These are phyloP conservation scores for Asterophora parasitica DNA, from an alignment of 768 basidiomycete genomes.

Conservation along the genomic window DNA sequence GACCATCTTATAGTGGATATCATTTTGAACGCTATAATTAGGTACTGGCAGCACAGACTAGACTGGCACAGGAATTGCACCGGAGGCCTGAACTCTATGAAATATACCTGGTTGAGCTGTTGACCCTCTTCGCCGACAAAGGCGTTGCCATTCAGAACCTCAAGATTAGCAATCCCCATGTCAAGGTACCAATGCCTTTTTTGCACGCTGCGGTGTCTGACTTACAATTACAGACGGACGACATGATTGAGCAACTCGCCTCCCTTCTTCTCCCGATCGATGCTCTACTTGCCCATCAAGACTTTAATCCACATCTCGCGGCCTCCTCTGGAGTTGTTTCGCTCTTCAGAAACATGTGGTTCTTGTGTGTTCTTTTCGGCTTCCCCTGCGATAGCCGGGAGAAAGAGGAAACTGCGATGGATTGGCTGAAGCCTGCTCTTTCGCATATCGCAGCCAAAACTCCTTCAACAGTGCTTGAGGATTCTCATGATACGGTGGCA, in stretches of 20 bases:
- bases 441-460: constrained; percentile 81
- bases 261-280: constrained; percentile 90
- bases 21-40: constrained; percentile 21
- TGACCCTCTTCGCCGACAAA: constrained; percentile 86
- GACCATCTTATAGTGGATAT: background rate
- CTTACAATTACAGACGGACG: constrained; percentile 50
- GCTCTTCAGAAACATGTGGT: constrained; percentile 93
- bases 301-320: constrained; percentile 56
- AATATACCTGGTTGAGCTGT: constrained; percentile 76
- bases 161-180: constrained; percentile 57
- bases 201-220: constrained; percentile 5
- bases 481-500: constrained; percentile 73
- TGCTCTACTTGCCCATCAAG: constrained; percentile 68
- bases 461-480: constrained; percentile 79
- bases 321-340: constrained; percentile 58
- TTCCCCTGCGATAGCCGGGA: constrained; percentile 60
- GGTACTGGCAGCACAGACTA: constrained; percentile 89
- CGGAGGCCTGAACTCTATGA: constrained; percentile 74
- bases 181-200: constrained; percentile 45
- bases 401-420: constrained; percentile 59
- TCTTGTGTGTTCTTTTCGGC: constrained; percentile 81
- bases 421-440: constrained; percentile 75
- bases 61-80: constrained; percentile 75
- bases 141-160: constrained; percentile 86
- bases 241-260: constrained; percentile 82